phyloP scores from a whole-genome alignment of 1,284 basidiomycete species.

The Schizophyllum commune region DNA sequence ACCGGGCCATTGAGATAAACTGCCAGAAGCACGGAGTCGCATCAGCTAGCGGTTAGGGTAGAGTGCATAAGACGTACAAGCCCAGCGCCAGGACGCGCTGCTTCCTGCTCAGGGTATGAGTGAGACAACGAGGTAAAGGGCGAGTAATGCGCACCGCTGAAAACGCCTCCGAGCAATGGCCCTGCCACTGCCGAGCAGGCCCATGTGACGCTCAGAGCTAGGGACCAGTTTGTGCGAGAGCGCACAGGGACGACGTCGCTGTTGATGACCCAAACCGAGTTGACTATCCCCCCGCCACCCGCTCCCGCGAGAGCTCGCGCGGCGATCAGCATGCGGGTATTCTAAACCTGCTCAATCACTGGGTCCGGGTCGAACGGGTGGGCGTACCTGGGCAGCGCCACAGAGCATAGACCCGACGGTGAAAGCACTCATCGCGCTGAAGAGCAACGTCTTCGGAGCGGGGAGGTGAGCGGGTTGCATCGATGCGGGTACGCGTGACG shows the following conservation, averaged over 20 bases:
- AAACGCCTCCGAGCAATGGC: conserved; percentile 68
- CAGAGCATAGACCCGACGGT: conserved; percentile 65
- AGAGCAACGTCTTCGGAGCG: conserved; percentile 47
- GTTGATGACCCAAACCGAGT: conserved; percentile 75
- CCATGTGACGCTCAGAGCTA: conserved; percentile 76
- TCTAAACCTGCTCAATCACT: background rate
- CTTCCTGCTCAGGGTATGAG: conserved; percentile 3
- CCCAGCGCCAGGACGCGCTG: conserved; percentile 8
- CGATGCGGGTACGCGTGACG: conserved; percentile 11
- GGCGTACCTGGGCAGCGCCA: conserved; percentile 54
- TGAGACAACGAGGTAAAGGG: conserved; percentile 8
- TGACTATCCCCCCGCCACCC: conserved; percentile 76
- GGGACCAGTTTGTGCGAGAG: conserved; percentile 71
- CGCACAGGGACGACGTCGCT: conserved; percentile 66
- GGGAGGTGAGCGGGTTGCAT: conserved; percentile 1
- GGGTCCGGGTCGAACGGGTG: background rate
- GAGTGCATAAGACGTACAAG: conserved; percentile 2
- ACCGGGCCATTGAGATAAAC: conserved; percentile 79
- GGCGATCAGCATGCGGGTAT: conserved; percentile 33
- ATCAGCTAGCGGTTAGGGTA: background rate
- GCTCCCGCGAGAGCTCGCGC: conserved; percentile 57
- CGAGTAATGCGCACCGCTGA: conserved; percentile 50
- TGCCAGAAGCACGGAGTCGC: conserved; percentile 18
- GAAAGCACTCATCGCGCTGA: conserved; percentile 62
- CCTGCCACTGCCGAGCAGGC: conserved; percentile 75